Percentiles rank a stretch among this genome's conserved stretches.
Conservation (phyloP, 176 grass and related monocot species). For the Saccharum officinarum region DNA sequence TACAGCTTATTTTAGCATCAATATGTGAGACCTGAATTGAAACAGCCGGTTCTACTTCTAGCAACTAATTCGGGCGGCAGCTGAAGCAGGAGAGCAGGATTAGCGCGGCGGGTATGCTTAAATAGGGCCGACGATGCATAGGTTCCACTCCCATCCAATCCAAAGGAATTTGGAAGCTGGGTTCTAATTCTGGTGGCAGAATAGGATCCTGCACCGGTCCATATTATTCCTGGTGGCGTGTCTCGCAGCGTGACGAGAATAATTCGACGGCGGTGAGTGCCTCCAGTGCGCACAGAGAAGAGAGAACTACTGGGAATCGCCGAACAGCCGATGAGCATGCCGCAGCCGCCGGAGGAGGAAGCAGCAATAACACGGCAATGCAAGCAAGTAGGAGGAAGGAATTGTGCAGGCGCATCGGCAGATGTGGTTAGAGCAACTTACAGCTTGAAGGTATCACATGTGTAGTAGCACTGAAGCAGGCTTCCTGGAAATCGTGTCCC, state of each 20-base stretch:
- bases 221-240: slow-evolving; percentile 35
- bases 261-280: slow-evolving; percentile 41
- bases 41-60: background rate
- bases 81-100: slow-evolving; percentile 29
- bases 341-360: slow-evolving; percentile 11
- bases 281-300: slow-evolving; percentile 2
- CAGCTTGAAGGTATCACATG: slow-evolving; percentile 29
- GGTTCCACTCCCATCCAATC: slow-evolving; percentile 17
- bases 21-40: slow-evolving; percentile 9
- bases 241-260: slow-evolving; percentile 44
- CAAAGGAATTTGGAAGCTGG: slow-evolving; percentile 10
- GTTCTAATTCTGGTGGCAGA: slow-evolving; percentile 28
- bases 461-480: slow-evolving; percentile 26
- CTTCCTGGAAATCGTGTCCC: background rate
- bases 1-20: background rate
- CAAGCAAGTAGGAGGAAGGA: slow-evolving; percentile 25
- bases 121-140: slow-evolving; percentile 28
- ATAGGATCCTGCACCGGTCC: slow-evolving; percentile 19
- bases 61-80: background rate
- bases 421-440: slow-evolving; percentile 30
- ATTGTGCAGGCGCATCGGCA: background rate
- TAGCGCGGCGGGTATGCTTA: slow-evolving; percentile 13
- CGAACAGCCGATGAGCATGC: slow-evolving; percentile 19
- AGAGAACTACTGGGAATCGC: slow-evolving; percentile 26
- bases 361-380: slow-evolving; percentile 32